Base-by-base conservation (phyloP, 176 grass and related monocot genomes). In the Eleusine coracana region DNA sequence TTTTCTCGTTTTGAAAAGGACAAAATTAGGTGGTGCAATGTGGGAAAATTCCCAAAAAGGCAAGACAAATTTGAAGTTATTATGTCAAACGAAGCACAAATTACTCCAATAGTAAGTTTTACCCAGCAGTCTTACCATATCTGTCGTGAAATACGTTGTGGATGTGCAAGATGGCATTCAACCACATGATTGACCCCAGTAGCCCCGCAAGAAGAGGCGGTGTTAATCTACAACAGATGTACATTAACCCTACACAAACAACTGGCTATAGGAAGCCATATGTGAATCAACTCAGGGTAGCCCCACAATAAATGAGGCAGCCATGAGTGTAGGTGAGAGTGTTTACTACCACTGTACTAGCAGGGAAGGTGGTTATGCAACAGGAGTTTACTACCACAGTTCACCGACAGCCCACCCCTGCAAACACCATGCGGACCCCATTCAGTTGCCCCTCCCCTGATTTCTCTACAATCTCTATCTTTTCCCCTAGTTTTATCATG, bases 341-440 rank as follows among this genome's bases (percentile, higher is more conserved):
- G 84, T 95, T 95, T 90, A 95, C 86, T 90, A 90, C 87, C 82
- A 77, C 12, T 82, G 85, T 92, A 83, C 82, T 74, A 71, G 80
- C 84, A 76, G 80, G 56, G 75, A 83, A 70, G 85, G 85, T 92
- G 87, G 89, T 90, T 92, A 89, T 82, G 83, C 69, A 45, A 56
- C n/a, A n/a, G n/a, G n/a, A n/a, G n/a, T n/a, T n/a, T n/a, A n/a
- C n/a, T n/a, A n/a, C n/a, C 79, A 83, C 50, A 71, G 87, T 92
- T 90, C 93, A 92, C 92, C 93, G 90, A 89, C 95, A 94, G 82
- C 87, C 80, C 78, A 84, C 62, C 80, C 55, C 63, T 72, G 77
- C 83, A 91, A 62, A 40, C 84, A 31, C 81, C 70, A 66, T 68
- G 78, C 49, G 79, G 88, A 31, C 77, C 87, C 70, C 55, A 39